phyloP scores from a whole-genome alignment of 2,329 filamentous ascomycete genomes.

The Ilyonectria sp. region DNA sequence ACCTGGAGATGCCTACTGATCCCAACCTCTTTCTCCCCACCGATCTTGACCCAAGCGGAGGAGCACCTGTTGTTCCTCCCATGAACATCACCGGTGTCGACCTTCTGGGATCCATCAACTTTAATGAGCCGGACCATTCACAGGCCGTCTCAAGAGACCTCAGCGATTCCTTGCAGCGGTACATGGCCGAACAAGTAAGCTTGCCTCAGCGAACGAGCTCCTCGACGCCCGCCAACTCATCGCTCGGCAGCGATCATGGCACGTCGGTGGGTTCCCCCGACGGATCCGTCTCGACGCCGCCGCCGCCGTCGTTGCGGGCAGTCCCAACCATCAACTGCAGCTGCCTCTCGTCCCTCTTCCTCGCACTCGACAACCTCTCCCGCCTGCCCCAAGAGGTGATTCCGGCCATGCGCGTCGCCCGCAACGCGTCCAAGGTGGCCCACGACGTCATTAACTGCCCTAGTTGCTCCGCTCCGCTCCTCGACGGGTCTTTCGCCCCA shows the following conservation, averaged over 20 bases:
- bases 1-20: slow-evolving; percentile 37
- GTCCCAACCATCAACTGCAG: slow-evolving; percentile 57
- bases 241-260: slow-evolving; percentile 41
- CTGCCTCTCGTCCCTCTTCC: slow-evolving; percentile 66
- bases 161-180: slow-evolving; percentile 47
- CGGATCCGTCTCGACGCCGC: slow-evolving; percentile 19
- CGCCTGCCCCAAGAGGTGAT: slow-evolving; percentile 61
- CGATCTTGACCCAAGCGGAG: slow-evolving; percentile 25
- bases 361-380: slow-evolving; percentile 66
- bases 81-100: slow-evolving; percentile 47
- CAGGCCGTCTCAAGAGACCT: slow-evolving; percentile 50
- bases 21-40: slow-evolving; percentile 35
- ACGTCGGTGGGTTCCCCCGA: slow-evolving; percentile 39
- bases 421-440: slow-evolving; percentile 63
- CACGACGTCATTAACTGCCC: slow-evolving; percentile 68
- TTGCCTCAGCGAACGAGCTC: slow-evolving; percentile 35
- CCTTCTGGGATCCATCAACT: slow-evolving; percentile 52
- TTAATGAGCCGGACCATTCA: slow-evolving; percentile 50
- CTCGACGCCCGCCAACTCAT: slow-evolving; percentile 39
- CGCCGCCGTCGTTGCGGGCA: slow-evolving; percentile 36
- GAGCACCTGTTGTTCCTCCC: slow-evolving; percentile 23
- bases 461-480: slow-evolving; percentile 60
- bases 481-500: slow-evolving; percentile 52
- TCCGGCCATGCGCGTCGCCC: slow-evolving; percentile 63
- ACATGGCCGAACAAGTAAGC: slow-evolving; percentile 42